These are phyloP conservation scores for Sarcodon aspratus DNA, from an alignment of 768 basidiomycete species.

Conservation along the genomic window DNA sequence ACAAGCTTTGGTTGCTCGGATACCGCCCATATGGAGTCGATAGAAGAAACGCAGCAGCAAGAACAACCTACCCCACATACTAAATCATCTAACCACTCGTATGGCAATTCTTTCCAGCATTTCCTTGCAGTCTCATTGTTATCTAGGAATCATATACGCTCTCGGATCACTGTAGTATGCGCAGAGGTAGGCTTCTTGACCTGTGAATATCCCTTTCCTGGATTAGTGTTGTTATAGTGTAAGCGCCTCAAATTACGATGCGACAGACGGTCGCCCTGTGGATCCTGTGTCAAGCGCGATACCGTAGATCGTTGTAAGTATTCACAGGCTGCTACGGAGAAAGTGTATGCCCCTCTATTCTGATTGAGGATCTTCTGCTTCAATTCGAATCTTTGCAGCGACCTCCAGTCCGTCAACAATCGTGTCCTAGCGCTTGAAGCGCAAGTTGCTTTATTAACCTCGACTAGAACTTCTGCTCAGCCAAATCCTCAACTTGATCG, in stretches of 20 bases:
- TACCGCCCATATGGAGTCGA: neutral
- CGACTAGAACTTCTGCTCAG: conserved; percentile 3
- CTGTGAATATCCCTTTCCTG: neutral
- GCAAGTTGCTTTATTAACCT: conserved; percentile 36
- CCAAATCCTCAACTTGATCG: conserved; percentile 18
- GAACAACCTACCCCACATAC: neutral
- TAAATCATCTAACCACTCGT: neutral
- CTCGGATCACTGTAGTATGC: conserved; percentile 71
- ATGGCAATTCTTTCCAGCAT: neutral
- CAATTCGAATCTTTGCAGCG: conserved; percentile 26
- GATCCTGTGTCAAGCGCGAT: conserved; percentile 70
- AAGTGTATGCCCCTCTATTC: conserved; percentile 43
- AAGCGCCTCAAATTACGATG: conserved; percentile 84
- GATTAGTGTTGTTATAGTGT: conserved; percentile 35
- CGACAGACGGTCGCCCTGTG: conserved; percentile 68
- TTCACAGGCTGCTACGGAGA: conserved; percentile 75
- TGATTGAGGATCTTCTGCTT: neutral
- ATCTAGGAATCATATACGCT: conserved; percentile 50
- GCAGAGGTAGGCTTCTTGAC: conserved; percentile 45
- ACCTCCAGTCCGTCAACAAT: conserved; percentile 77
- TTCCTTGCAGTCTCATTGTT: neutral
- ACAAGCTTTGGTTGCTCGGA: too few relatives aligned
- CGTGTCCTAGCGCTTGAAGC: conserved; percentile 63
- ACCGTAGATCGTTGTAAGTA: conserved; percentile 64
- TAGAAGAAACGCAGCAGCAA: neutral